Base-by-base conservation (phyloP, 2,329 filamentous ascomycete genomes). In the Pseudogymnoascus pannorum region DNA sequence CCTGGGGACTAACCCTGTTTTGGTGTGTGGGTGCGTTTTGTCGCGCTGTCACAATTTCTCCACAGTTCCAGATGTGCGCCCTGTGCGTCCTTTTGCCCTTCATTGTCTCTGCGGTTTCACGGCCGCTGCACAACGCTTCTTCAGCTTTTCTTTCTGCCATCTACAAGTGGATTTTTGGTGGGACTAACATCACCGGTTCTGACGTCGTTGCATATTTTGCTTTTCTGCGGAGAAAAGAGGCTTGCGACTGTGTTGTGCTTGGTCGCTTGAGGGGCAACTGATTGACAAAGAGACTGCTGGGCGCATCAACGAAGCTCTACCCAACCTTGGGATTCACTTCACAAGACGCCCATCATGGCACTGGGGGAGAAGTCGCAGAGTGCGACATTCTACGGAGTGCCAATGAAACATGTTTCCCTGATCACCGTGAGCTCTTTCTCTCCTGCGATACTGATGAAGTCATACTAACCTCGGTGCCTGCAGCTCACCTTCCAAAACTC, bases 401-500 rank as follows among this genome's bases (percentile, higher is more conserved):
- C 86, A 51, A 81, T 88, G 79, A 89, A 89, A 78, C 83, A 87
- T 71, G 73, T 87, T 29, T 88, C 87, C 60, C 75, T 90, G 48
- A 78, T 86, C 65, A 86, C 82, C 61, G 86, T 88, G 77, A 63
- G 80, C 38, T 29, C 38, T 33, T 51, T 24, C 4, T 22, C 18
- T 35, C 24, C 65, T 14, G 64, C 68, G 54, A 9, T 66, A 58
- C 64, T 70, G 35, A 66, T 67, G 59, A 66, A 69, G 61, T 44
- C 60, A 44, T 69, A 64, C 69, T 68, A 67, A 71, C 59, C 26
- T n/a, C 59, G 60, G 24, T 59, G 18, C 14, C 12, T 38, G 1
- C 70, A 92, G 89, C 81, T 93, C 70, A 91, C 87, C 26, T 85
- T 90, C 65, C 87, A 92, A 77, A 92, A 92, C 72, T 91, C 88